Evolutionary conservation across 495 filamentous ascomycete genomes (phyloP), one percentile per base, ranked within the genome.

Genomic region (Trichoderma gamsii): DNA sequence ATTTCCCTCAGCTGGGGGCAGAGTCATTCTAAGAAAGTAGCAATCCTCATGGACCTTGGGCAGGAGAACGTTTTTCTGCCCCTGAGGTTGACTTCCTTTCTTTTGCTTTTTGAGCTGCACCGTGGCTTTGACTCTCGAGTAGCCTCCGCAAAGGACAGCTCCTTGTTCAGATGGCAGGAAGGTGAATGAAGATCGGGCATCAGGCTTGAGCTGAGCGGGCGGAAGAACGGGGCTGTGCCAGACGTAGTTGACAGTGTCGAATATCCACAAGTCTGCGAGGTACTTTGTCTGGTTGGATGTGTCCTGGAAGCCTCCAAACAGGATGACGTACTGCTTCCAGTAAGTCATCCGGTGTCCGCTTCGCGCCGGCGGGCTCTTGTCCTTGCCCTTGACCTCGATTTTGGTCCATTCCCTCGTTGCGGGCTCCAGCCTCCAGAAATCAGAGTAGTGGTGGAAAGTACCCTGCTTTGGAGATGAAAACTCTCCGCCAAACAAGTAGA

Each of bases 371-470:
- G 95, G 95, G 0, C 87, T 86, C 76, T 93, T 92, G 56, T 91
- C 90, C 76, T 93, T 92, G 63, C 91, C 90, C 80, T 97, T 97
- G 64, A 80, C 82, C 76, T 99, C 95, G 35, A 99, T 75, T 38
- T 92, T 87, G 56, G 86, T 90, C 95, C 95, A 99, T 80, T 99
- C 95, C 67, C 91, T 84, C 0, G 87, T 85, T 7, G 84, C 81
- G 0, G 92, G 87, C 66, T 97, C 92, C 44, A 97, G 87, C 41
- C 90, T 84, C 95, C 95, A 99, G 75, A 98, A 97, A 75, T 97
- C 95, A 76, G 97, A 96, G 80, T 99, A 99, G 73, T 99, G 95
- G 74, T 99, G 97, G 75, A 99, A 99, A 1, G 94, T 99, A 4
- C 95, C 95, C 76, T 99, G 95, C 73, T 97, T 99, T 1, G 95